Base-by-base conservation (phyloP, 139 green algal genomes). In the Chlorella sp. region DNA sequence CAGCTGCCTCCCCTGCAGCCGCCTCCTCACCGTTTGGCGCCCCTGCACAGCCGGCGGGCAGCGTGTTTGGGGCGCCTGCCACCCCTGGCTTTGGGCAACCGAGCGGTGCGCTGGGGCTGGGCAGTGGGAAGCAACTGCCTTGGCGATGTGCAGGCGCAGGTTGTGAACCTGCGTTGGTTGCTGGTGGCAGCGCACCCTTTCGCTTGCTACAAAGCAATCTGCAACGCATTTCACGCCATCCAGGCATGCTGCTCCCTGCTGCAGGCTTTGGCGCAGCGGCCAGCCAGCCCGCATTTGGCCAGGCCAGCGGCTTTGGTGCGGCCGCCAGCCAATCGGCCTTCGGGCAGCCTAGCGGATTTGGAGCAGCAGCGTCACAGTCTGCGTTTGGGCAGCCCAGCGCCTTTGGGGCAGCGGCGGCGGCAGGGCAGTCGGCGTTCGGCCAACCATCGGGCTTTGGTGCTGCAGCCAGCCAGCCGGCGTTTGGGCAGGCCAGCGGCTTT, bases 1-100 rank as follows among this genome's bases (percentile, higher is more conserved):
- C 44, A 9, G 44, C 67, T 9, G 30, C 55, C 5, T 30, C 65
- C 11, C 41, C 63, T n/a, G 75, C 60, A 32, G 38, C 78, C 1
- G 41, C 82, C 51, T 60, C 51, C 9, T 21, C 82, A 9, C 51
- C 84, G 2, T 88, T 88, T 62, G 84, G 84, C 32, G 55, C 68
- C 12, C 79, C 84, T 12, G 62, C 84, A 21, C 71, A 56, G 44
- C 80, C 84, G 15, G 65, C 51, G 2, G 60, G 76, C 55, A 38
- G 30, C 38, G 74, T 56, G 34, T 78, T 70, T 88, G 83, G 65
- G 0, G 68, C 80, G 4, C 65, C 80, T 12, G 47, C 80, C 17
- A 69, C 65, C 4, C 36, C 69, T 55, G 82, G 82, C 32, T 87
- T 87, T 55, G 82, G 82, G 7, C 82, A 87, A 63, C 39, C 80